A percentile compares a stretch with the other conserved stretches of the same genome.
These are phyloP conservation scores for Linnemannia hyalina DNA, from an alignment of 192 early-diverging fungal genomes.

Conservation along the genomic window DNA sequence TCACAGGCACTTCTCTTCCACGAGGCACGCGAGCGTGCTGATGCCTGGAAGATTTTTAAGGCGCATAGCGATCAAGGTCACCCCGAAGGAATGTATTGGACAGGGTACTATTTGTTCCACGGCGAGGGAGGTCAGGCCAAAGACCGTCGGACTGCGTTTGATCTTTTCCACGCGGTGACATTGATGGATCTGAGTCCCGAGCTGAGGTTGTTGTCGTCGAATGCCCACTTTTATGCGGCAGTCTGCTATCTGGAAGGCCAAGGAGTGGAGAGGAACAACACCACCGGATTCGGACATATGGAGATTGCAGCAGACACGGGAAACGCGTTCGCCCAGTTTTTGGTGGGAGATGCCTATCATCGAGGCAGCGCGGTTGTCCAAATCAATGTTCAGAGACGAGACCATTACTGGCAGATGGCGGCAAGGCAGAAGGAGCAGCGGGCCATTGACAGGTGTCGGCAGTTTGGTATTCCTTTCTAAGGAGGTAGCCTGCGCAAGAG, in stretches of 20 bases:
- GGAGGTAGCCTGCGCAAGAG: background rate
- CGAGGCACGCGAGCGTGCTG: slow-evolving; percentile 32
- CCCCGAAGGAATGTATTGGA: slow-evolving; percentile 51
- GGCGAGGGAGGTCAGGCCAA: slow-evolving; percentile 40
- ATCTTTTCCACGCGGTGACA: slow-evolving; percentile 36
- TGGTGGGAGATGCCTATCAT: slow-evolving; percentile 51
- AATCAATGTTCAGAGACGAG: slow-evolving; percentile 25
- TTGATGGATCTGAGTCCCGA: slow-evolving; percentile 20
- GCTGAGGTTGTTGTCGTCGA: slow-evolving; percentile 18
- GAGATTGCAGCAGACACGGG: slow-evolving; percentile 48
- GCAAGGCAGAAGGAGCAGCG: slow-evolving; percentile 36
- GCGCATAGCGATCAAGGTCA: slow-evolving; percentile 29
- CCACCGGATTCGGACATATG: slow-evolving; percentile 42
- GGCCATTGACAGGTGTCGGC: slow-evolving; percentile 27
- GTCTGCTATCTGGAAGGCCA: slow-evolving; percentile 48
- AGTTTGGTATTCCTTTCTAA: slow-evolving; percentile 37
- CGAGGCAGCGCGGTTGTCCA: slow-evolving; percentile 47
- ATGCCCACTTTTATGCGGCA: slow-evolving; percentile 48
- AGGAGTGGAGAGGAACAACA: slow-evolving; percentile 30
- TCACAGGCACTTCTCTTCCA: slow-evolving; percentile 30
- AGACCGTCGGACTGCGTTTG: slow-evolving; percentile 22
- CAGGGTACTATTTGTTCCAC: slow-evolving; percentile 49
- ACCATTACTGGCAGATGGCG: slow-evolving; percentile 54
- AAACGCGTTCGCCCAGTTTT: slow-evolving; percentile 45
- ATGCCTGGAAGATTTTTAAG: slow-evolving; percentile 49